These are phyloP conservation scores for Chalciporus chontae DNA, from an alignment of 768 basidiomycete species.

Conservation along the genomic window DNA sequence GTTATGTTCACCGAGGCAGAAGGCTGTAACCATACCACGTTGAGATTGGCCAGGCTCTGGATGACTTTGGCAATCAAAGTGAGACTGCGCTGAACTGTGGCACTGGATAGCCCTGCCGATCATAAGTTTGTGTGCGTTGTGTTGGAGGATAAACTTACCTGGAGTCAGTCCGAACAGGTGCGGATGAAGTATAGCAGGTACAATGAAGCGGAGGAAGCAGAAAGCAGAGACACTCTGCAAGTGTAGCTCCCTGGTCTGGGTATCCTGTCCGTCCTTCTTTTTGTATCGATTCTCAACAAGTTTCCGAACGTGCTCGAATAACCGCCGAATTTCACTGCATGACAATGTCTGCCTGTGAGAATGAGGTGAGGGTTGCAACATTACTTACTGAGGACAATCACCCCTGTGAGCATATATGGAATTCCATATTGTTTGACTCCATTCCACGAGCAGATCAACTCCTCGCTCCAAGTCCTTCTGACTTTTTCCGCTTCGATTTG, in stretches of 20 bases:
- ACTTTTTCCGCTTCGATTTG: slow-evolving; percentile 58
- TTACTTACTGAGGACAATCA: slow-evolving; percentile 71
- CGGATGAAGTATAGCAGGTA: slow-evolving; percentile 86
- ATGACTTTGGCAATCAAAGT: slow-evolving; percentile 87
- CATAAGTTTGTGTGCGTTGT: slow-evolving; percentile 8
- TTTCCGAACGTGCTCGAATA: slow-evolving; percentile 67
- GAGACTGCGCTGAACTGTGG: slow-evolving; percentile 71
- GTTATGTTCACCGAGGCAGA: background rate
- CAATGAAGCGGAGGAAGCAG: slow-evolving; percentile 85
- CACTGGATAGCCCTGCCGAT: slow-evolving; percentile 57
- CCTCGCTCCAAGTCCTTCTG: slow-evolving; percentile 63
- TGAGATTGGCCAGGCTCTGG: slow-evolving; percentile 85
- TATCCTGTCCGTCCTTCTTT: slow-evolving; percentile 38
- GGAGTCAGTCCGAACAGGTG: slow-evolving; percentile 77
- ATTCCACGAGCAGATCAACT: slow-evolving; percentile 65
- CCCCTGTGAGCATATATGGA: slow-evolving; percentile 70
- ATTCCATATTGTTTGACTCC: slow-evolving; percentile 80
- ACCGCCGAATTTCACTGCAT: slow-evolving; percentile 63
- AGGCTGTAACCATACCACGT: slow-evolving; percentile 46
- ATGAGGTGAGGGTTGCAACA: slow-evolving; percentile 4
- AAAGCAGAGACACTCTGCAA: slow-evolving; percentile 88
- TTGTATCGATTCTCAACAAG: slow-evolving; percentile 68
- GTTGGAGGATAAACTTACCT: slow-evolving; percentile 42
- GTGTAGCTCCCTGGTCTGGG: slow-evolving; percentile 53
- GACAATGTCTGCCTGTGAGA: slow-evolving; percentile 1